These are phyloP conservation scores for Akebia trifoliata DNA, from an alignment of 164 flowering plant species.

Conservation along the genomic window DNA sequence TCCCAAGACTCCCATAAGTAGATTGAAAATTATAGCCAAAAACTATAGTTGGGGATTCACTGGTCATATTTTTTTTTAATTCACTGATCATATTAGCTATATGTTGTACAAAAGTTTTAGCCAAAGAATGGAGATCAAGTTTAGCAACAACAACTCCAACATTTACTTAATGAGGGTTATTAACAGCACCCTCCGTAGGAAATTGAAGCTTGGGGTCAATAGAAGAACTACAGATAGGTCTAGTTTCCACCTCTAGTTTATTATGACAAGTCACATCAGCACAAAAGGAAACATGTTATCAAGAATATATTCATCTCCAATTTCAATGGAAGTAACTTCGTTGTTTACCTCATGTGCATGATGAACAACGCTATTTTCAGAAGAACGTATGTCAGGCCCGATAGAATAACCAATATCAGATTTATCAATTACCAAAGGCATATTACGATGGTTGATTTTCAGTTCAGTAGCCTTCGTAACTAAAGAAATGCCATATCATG, in stretches of 20 bases:
- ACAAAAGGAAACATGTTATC: too few relatives aligned
- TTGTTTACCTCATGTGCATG: conserved; percentile 10
- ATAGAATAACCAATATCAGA: conserved; percentile 24
- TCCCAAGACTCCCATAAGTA: conserved; percentile 3
- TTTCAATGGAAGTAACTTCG: conserved; percentile 17
- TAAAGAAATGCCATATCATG: conserved; percentile 2
- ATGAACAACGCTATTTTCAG: conserved; percentile 15
- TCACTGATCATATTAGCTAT: background rate
- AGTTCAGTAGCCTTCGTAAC: conserved; percentile 8
- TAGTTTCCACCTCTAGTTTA: background rate
- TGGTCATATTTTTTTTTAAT: too few relatives aligned
- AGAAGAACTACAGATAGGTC: background rate
- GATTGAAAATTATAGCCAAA: background rate
- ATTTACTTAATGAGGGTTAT: conserved; percentile 18
- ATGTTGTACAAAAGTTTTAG: background rate
- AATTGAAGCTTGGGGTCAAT: background rate
- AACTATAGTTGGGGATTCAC: background rate
- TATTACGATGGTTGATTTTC: background rate
- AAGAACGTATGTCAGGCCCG: conserved; percentile 9
- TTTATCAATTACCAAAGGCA: conserved; percentile 18
- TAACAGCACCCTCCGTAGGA: background rate
- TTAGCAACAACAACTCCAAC: too few relatives aligned
- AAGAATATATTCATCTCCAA: too few relatives aligned
- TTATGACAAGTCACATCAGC: too few relatives aligned
- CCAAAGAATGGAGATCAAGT: conserved; percentile 4